These are phyloP conservation scores for Candida lessepsii DNA, from an alignment of 805 yeast genomes.

Conservation along the genomic window DNA sequence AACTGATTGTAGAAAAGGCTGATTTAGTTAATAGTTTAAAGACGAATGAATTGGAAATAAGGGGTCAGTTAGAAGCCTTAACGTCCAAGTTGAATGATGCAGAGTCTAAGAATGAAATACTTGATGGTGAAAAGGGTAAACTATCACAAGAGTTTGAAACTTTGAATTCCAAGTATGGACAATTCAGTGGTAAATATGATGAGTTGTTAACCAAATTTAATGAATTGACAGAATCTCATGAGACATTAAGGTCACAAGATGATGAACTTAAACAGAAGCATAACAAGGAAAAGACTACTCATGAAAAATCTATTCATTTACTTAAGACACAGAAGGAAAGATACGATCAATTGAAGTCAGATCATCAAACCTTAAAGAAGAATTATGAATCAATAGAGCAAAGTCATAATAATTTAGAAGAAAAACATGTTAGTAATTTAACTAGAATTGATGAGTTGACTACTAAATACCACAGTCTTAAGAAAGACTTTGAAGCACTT, in stretches of 20 bases:
- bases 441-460: conserved; percentile 8
- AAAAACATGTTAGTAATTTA: background rate
- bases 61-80: conserved; percentile 18
- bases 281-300: conserved; percentile 13
- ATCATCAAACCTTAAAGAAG: conserved; percentile 23
- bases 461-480: conserved; percentile 5
- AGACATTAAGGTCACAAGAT: background rate
- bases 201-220: conserved; percentile 7
- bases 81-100: conserved; percentile 25
- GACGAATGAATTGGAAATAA: conserved; percentile 33
- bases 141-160: conserved; percentile 3
- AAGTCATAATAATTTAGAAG: conserved; percentile 17
- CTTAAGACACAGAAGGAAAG: conserved; percentile 21
- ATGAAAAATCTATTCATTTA: conserved; percentile 14
- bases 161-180: conserved; percentile 9
- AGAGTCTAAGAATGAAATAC: conserved; percentile 21
- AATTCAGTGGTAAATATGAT: conserved; percentile 9
- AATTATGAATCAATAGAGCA: conserved; percentile 32
- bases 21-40: conserved; percentile 43
- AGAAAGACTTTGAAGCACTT: conserved; percentile 7
- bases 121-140: conserved; percentile 10
- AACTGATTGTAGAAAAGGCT: conserved; percentile 46
- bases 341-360: conserved; percentile 24
- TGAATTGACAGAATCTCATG: conserved; percentile 7
- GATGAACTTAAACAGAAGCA: background rate